Conservation (phyloP, 306 rosid genomes). For the Begonia masoniana region DNA sequence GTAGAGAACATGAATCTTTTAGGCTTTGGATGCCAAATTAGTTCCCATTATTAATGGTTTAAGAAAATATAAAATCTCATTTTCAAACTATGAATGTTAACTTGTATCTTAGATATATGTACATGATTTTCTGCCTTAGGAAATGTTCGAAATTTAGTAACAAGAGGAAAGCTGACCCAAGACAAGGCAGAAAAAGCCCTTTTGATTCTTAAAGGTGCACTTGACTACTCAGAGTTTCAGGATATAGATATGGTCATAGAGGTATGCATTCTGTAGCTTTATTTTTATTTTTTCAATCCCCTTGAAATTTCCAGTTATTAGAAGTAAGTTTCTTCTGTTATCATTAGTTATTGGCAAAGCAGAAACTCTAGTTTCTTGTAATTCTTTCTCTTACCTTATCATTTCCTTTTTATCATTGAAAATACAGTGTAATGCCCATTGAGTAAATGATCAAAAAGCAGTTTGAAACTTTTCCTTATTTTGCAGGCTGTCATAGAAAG, state of each 20-base stretch:
- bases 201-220: slow-evolving; percentile 62
- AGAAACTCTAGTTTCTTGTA: neutral
- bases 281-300: neutral
- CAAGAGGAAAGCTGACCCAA: slow-evolving; percentile 52
- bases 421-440: neutral
- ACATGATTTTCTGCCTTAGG: slow-evolving; percentile 29
- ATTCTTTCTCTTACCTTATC: neutral
- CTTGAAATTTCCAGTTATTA: no score
- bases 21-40: no score
- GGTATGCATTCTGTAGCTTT: slow-evolving; percentile 25
- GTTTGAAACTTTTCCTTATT: slow-evolving; percentile 5
- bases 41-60: no score
- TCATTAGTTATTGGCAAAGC: no score
- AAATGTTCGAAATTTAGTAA: slow-evolving; percentile 54
- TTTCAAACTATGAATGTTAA: neutral
- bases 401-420: neutral
- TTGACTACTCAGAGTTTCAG: slow-evolving; percentile 71
- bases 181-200: slow-evolving; percentile 56
- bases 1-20: no score
- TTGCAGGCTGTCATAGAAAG: slow-evolving; percentile 87
- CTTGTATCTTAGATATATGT: neutral
- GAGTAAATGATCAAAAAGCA: neutral
- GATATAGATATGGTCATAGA: slow-evolving; percentile 91
- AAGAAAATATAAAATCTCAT: neutral
- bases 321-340: no score